A percentile compares a stretch with the other conserved stretches of the same genome.
These are phyloP conservation scores for Candida khao-thaluensis DNA, from an alignment of 805 yeast species.

Conservation along the genomic window DNA sequence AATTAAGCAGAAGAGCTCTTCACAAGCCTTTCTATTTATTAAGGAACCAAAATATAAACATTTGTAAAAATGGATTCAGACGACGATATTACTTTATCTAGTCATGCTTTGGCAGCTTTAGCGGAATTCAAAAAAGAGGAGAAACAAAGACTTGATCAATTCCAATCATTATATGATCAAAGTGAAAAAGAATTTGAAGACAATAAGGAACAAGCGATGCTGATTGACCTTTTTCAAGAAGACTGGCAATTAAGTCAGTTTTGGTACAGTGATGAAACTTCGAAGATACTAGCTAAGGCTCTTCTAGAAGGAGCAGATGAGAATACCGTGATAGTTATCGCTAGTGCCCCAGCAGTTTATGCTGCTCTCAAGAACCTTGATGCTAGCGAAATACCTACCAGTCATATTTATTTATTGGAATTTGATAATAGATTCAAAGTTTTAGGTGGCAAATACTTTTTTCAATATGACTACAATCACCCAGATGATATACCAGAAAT, in stretches of 20 bases:
- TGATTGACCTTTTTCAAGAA: slow-evolving; percentile 77
- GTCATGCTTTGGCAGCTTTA: slow-evolving; percentile 52
- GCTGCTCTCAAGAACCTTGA: slow-evolving; percentile 66
- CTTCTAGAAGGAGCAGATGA: slow-evolving; percentile 74
- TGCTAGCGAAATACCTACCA: slow-evolving; percentile 53
- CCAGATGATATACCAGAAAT: slow-evolving; percentile 62
- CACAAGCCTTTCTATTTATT: neutral
- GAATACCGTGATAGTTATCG: slow-evolving; percentile 68
- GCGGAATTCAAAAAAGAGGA: slow-evolving; percentile 70
- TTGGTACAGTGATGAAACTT: slow-evolving; percentile 81
- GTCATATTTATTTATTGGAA: slow-evolving; percentile 73
- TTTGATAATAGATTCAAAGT: slow-evolving; percentile 74
- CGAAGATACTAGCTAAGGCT: slow-evolving; percentile 64
- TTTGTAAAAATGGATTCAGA: slow-evolving; percentile 35
- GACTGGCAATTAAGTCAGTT: slow-evolving; percentile 95
- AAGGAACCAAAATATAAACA: neutral
- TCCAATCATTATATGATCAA: slow-evolving; percentile 49
- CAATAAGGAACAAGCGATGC: slow-evolving; percentile 26
- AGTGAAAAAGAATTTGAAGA: slow-evolving; percentile 59
- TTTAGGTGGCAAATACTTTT: slow-evolving; percentile 70
- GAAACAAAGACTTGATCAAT: slow-evolving; percentile 51
- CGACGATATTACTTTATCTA: slow-evolving; percentile 47
- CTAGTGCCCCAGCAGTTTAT: slow-evolving; percentile 89
- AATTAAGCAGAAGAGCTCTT: too few relatives aligned
- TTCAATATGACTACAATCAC: slow-evolving; percentile 69